Conservation (phyloP, 192 early-diverging fungal species). For the Dissophora ornata region DNA sequence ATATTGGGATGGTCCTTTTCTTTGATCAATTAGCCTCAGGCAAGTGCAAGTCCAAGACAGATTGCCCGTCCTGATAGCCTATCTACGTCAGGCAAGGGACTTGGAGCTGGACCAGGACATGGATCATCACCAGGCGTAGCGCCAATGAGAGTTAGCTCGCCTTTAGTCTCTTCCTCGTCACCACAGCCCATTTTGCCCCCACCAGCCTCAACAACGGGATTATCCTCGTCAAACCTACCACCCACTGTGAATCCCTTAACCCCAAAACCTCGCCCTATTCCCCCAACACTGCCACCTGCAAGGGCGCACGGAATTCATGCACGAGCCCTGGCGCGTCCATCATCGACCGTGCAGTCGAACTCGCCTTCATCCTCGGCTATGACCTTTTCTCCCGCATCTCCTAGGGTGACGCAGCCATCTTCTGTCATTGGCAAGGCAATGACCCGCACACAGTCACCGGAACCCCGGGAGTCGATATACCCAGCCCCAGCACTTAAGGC, state of each 20-base stretch:
- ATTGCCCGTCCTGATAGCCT: conserved; percentile 2
- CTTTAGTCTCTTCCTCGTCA: conserved; percentile 17
- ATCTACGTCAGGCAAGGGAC: neutral
- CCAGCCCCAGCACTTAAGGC: conserved; percentile 29
- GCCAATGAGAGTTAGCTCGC: conserved; percentile 1
- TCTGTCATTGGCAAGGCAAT: neutral
- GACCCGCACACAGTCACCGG: conserved; percentile 9
- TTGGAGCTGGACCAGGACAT: conserved; percentile 2
- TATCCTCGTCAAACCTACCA: neutral
- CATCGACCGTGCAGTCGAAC: neutral
- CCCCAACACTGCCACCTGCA: conserved; percentile 49
- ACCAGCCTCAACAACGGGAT: neutral
- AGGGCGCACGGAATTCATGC: conserved; percentile 52
- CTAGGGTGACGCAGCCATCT: neutral
- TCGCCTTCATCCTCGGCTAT: neutral
- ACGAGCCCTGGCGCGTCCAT: conserved; percentile 22
- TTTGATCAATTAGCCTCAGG: neutral
- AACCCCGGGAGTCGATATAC: conserved; percentile 19
- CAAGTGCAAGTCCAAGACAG: conserved; percentile 14
- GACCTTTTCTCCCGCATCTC: neutral
- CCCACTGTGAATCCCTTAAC: neutral
- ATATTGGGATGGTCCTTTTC: neutral
- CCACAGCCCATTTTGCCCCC: conserved; percentile 13
- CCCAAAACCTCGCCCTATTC: conserved; percentile 15
- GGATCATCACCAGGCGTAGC: conserved; percentile 6